A percentile compares a stretch with the other conserved stretches of the same genome.
phyloP scores from a whole-genome alignment of 495 filamentous ascomycete species.

The Annulohypoxylon nitens region DNA sequence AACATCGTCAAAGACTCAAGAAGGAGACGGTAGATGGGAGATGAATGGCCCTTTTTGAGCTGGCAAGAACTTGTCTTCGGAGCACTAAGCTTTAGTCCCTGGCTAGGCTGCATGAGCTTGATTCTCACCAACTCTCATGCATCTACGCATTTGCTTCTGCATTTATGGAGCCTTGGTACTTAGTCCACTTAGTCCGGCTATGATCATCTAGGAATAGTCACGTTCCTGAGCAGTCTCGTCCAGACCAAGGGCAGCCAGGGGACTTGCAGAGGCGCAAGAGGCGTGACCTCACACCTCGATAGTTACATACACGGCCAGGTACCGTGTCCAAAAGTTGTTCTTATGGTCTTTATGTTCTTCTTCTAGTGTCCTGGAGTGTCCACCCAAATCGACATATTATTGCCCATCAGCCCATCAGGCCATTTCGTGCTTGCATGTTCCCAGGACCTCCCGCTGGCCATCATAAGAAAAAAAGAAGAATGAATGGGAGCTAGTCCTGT shows the following conservation, averaged over 20 bases:
- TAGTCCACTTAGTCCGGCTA: constrained; percentile 29
- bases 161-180: constrained; percentile 37
- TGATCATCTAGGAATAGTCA: constrained; percentile 45
- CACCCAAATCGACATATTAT: constrained; percentile 40
- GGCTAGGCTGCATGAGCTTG: constrained; percentile 43
- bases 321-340: constrained; percentile 2
- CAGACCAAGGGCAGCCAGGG: constrained; percentile 22
- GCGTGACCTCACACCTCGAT: constrained; percentile 48
- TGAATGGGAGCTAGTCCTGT: constrained; percentile 41
- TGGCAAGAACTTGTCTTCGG: constrained; percentile 22
- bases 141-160: constrained; percentile 3
- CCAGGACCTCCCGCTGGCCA: constrained; percentile 40
- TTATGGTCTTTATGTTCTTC: neutral
- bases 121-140: constrained; percentile 32
- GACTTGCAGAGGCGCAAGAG: constrained; percentile 22
- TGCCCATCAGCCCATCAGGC: constrained; percentile 46
- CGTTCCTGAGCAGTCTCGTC: constrained; percentile 45
- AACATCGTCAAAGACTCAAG: neutral
- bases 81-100: constrained; percentile 42
- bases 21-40: neutral
- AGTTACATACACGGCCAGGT: constrained; percentile 35
- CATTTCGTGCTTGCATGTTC: constrained; percentile 45
- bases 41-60: constrained; percentile 25
- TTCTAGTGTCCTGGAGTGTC: constrained; percentile 9
- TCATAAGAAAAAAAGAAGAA: constrained; percentile 11